A percentile compares a stretch with the other conserved stretches of the same genome.
These are phyloP conservation scores for Cymbopogon flexuosus DNA, from an alignment of 202 grass and related monocot species.

Conservation along the genomic window DNA sequence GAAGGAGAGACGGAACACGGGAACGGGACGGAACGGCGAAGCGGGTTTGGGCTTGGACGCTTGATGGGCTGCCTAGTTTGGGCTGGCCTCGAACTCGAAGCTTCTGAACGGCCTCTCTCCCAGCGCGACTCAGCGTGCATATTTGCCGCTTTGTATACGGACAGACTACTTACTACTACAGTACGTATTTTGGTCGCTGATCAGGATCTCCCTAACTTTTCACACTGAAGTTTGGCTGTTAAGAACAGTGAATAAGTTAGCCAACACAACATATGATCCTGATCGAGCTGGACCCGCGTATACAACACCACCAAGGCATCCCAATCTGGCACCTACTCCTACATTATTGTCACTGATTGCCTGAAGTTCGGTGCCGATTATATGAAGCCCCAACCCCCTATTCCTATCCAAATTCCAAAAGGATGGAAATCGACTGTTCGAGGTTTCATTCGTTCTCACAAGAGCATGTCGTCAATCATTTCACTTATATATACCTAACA, in stretches of 20 bases:
- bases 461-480: too few species aligned
- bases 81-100: neutral
- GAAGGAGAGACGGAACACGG: neutral
- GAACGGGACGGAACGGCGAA: neutral
- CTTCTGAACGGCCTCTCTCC: too few species aligned
- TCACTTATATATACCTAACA: too few species aligned
- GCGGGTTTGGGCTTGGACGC: conserved; percentile 2
- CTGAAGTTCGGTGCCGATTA: too few species aligned
- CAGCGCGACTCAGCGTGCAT: too few species aligned
- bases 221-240: neutral
- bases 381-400: too few species aligned
- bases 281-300: neutral
- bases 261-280: neutral
- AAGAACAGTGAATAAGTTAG: neutral
- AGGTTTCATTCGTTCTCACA: too few species aligned
- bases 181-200: too few species aligned
- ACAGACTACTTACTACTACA: neutral
- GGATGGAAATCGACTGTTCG: too few species aligned
- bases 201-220: neutral
- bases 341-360: neutral
- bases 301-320: neutral
- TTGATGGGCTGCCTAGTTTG: conserved; percentile 22
- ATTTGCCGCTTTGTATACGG: neutral
- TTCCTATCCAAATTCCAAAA: too few species aligned
- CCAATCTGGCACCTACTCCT: neutral